phyloP scores from a whole-genome alignment of 441 rosid genomes.

The Monsonia emarginata region DNA sequence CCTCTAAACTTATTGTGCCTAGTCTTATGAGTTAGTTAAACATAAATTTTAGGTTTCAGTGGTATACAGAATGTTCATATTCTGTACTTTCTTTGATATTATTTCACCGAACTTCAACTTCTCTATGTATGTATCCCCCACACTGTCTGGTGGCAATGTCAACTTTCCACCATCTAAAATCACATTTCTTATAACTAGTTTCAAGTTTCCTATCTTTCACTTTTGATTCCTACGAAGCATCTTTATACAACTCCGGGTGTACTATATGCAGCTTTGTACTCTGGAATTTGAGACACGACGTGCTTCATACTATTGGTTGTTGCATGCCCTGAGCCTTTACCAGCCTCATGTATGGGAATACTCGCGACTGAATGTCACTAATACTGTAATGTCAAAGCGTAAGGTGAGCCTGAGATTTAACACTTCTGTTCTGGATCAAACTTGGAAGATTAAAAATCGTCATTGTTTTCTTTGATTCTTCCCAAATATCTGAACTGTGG shows the following conservation, averaged over 20 bases:
- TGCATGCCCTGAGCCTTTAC: conserved; percentile 57
- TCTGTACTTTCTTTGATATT: not conserved
- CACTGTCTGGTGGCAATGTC: not conserved
- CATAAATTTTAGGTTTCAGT: not conserved
- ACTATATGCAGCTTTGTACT: conserved; percentile 61
- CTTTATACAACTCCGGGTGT: not conserved
- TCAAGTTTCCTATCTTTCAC: not conserved
- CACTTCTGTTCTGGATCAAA: conserved; percentile 9
- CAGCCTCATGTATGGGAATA: conserved; percentile 96
- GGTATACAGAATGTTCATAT: not conserved
- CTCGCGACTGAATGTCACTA: conserved; percentile 77
- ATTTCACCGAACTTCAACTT: not conserved
- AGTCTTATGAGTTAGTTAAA: not conserved
- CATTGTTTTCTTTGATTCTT: not conserved
- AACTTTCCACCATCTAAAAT: not conserved
- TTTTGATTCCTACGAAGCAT: not conserved
- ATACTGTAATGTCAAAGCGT: conserved; percentile 92
- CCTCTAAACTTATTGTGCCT: not conserved
- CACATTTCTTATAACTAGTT: not conserved
- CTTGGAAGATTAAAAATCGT: conserved; percentile 8
- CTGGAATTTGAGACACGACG: conserved; percentile 80
- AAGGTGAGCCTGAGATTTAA: conserved; percentile 41
- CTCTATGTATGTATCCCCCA: not conserved
- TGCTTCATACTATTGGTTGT: conserved; percentile 55
- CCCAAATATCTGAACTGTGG: not conserved